A percentile compares a stretch with the other conserved stretches of the same genome.
Conservation (phyloP, 1,139 yeast species). For the Taphrina populina region DNA sequence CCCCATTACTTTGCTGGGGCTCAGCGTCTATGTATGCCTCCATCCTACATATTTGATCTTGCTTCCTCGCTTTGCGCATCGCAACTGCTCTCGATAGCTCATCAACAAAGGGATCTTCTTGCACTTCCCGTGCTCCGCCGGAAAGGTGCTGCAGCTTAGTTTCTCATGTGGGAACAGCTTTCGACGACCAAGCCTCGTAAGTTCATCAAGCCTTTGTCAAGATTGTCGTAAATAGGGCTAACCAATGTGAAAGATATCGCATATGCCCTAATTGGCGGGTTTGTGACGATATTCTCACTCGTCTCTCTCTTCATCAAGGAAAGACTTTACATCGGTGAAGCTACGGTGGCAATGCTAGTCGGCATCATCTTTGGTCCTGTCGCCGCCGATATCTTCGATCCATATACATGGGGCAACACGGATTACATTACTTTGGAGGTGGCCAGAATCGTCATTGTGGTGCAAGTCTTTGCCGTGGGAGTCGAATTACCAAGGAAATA, state of each 20-base stretch:
- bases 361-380: conserved; percentile 95
- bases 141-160: no score
- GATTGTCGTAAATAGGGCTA: no score
- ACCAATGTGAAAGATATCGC: conserved; percentile 55
- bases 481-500: conserved; percentile 93
- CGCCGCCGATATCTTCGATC: conserved; percentile 66
- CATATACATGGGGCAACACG: conserved; percentile 85
- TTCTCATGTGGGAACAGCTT: conserved; percentile 9
- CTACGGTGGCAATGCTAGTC: conserved; percentile 83
- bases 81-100: no score
- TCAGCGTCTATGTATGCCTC: no score
- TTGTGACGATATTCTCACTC: conserved; percentile 79
- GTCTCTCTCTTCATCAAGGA: conserved; percentile 91
- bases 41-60: no score
- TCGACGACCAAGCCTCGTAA: conserved; percentile 22
- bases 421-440: conserved; percentile 84
- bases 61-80: no score
- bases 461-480: conserved; percentile 96
- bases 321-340: conserved; percentile 86
- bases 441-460: conserved; percentile 80
- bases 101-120: no score
- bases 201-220: not conserved
- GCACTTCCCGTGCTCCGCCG: no score
- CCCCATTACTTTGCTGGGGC: no score
- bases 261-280: conserved; percentile 88